Evolutionary conservation across 352 stramenopile genomes (phyloP), one percentile per base, ranked within the genome.

Genomic region (Phytophthora syringae): DNA sequence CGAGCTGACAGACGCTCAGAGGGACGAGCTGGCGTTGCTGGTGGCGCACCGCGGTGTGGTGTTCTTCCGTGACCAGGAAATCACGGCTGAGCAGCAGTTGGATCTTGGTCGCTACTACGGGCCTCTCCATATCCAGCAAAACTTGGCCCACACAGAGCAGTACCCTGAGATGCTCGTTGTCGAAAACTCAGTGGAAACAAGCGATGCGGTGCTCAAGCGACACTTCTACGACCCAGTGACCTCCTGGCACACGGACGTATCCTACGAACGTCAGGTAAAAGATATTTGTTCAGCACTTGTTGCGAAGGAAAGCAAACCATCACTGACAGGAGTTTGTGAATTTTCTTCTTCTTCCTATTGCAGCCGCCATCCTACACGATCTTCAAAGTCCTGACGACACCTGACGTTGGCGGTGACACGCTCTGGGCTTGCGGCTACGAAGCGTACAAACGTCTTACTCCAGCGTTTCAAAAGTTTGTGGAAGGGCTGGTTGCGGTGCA

Each of bases 401-500:
- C 74, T 10, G 50, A 52, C 1, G 69, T 67, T 20, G 74, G 74
- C 20, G 74, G 62, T 6, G 70, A 79, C 54, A 82, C 74, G 20
- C 49, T 82, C 5, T 82, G 70, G 70, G 55, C 68, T 7, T 78
- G 61, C 2, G 60, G 50, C 37, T 77, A 75, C 56, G 72, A 82
- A 25, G 74, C 74, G 12, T 82, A 79, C 64, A 57, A 77, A 9
- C 67, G 71, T 24, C 59, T 82, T 5, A 72, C 74, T 9, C 66
- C 67, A 21, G 57, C 56, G n/a, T 69, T 82, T 20, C 51, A 76
- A 32, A 68, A 65, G 37, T 68, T 79, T 37, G 25, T 82, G 9
- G 67, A 79, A 24, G 64, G 67, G 1, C 60, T 82, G 25, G 72
- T 63, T 11, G 74, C 74, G 11, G 62, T 79, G 39, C 74, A 82